Base-by-base conservation (phyloP, 2,329 filamentous ascomycete genomes). In the Drechmeria coniospora region DNA sequence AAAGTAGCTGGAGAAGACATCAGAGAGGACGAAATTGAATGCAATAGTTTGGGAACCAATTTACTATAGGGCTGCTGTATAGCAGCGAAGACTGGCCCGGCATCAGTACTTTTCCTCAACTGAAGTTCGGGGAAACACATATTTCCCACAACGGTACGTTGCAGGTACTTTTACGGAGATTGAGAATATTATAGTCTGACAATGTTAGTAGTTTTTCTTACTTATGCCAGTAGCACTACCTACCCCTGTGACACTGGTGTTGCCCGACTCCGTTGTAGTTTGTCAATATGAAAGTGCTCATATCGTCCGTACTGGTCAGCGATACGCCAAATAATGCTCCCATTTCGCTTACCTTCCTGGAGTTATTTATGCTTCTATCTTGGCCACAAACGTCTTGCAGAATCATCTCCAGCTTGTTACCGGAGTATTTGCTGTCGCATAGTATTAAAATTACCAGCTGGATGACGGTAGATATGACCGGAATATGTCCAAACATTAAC, bases 21-120 rank as follows among this genome's bases (percentile, higher is more conserved):
- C 5, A 26, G 22, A 15, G 17, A 11, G 21, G 18, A 14, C 12
- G n/a, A 25, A 13, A 16, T 19, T 27, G n/a, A n/a, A n/a, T n/a
- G n/a, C n/a, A n/a, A n/a, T n/a, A n/a, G n/a, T n/a, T n/a, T n/a
- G n/a, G n/a, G n/a, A n/a, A n/a, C n/a, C n/a, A n/a, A n/a, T 29
- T 31, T 26, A 34, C 32, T 34, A 34, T 16, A 29, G 32, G 8
- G 32, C 32, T 8, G 32, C 32, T 8, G 25, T 29, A 23, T 17
- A 25, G 25, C 30, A 27, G 15, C 26, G 22, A 9, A 32, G 23
- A 13, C 30, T 32, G 22, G 18, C 5, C 20, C 15, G 15, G 20
- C 15, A 18, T 23, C 16, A 26, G 25, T 21, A 19, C 4, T 11
- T 18, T 25, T 25, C 14, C 13, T 12, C 17, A 27, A 10, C 25